Conservation (phyloP, 176 grass and related monocot genomes). For the Rhynchospora breviuscula region DNA sequence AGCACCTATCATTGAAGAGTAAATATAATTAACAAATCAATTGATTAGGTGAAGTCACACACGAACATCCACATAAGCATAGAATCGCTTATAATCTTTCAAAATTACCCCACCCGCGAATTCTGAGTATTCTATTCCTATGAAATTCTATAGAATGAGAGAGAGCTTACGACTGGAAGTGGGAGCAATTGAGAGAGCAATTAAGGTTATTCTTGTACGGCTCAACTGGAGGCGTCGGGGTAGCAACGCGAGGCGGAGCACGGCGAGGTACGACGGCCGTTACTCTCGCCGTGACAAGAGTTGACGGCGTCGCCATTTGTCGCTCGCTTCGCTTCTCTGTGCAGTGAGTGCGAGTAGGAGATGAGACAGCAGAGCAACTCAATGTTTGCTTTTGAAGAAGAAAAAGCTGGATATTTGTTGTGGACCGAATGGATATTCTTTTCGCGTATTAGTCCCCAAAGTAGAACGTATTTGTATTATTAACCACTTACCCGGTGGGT, state of each 20-base stretch:
- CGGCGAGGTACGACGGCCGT: constrained; percentile 25
- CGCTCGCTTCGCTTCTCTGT: not conserved
- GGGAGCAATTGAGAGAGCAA: constrained; percentile 46
- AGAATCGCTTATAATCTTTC: not conserved
- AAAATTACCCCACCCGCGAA: not conserved
- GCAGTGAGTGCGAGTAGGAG: not conserved
- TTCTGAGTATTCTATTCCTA: not conserved
- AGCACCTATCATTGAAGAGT: constrained; percentile 42
- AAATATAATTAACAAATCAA: not conserved
- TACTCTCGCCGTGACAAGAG: constrained; percentile 17
- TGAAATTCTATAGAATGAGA: not conserved
- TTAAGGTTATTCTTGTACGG: constrained; percentile 18
- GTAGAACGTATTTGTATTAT: not conserved
- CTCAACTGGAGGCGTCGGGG: constrained; percentile 27
- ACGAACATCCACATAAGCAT: not conserved
- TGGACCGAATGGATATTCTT: not conserved
- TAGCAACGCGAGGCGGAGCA: constrained; percentile 15
- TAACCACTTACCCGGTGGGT: too few relatives aligned
- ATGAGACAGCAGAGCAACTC: not conserved
- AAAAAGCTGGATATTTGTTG: not conserved
- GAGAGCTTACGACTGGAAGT: constrained; percentile 63
- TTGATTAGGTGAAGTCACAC: not conserved
- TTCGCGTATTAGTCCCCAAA: not conserved
- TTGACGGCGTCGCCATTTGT: constrained; percentile 26
- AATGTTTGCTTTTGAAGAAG: not conserved